Evolutionary conservation across 257 asterid species (phyloP).

Genomic region (Nicotiana benthamiana): DNA sequence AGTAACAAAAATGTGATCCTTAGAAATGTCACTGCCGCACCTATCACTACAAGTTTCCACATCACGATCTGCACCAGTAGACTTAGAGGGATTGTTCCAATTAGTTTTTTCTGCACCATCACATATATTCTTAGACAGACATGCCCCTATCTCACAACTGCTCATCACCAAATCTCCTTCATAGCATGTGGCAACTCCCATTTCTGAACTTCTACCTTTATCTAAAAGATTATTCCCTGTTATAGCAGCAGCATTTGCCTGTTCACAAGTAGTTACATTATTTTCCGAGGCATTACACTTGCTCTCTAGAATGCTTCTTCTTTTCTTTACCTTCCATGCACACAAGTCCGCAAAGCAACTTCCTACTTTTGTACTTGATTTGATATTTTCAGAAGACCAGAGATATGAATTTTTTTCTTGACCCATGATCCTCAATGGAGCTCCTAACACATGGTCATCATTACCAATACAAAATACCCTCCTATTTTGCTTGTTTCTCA

Average conservation of each 20-base stretch:
- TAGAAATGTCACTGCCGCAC: neutral
- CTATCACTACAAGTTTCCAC: neutral
- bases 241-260: neutral
- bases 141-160: neutral
- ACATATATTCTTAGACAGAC: neutral
- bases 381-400: neutral
- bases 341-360: neutral
- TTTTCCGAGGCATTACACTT: neutral
- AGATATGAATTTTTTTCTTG: neutral
- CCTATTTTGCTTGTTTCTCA: slow-evolving; percentile 7
- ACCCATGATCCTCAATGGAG: neutral
- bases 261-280: neutral
- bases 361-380: slow-evolving; percentile 1
- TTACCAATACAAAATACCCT: neutral
- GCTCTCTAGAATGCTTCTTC: neutral
- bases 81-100: neutral
- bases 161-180: slow-evolving; percentile 2
- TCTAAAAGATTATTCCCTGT: neutral
- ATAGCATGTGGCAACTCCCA: neutral
- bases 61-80: neutral
- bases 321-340: slow-evolving; percentile 7
- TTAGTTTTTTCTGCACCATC: neutral
- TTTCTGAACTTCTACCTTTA: neutral
- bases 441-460: neutral
- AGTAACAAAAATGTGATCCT: neutral